Percentiles rank a stretch among this genome's conserved stretches.
phyloP scores from a whole-genome alignment of 352 stramenopile genomes.

The Globisporangium viniferum region DNA sequence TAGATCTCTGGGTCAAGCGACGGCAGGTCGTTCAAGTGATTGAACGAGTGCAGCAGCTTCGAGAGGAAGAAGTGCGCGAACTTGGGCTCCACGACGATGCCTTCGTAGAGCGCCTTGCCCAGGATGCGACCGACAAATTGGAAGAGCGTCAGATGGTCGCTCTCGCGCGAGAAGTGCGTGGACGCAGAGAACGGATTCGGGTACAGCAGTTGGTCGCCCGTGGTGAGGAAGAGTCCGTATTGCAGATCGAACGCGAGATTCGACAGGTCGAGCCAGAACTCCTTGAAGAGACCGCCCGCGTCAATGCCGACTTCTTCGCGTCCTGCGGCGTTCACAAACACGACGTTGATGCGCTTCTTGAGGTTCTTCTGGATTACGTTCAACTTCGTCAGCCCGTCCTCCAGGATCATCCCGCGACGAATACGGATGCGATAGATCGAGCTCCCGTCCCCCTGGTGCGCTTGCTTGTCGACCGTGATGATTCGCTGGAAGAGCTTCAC shows the following conservation, averaged over 20 bases:
- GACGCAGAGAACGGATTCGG: slow-evolving; percentile 90
- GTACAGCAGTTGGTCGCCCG: slow-evolving; percentile 86
- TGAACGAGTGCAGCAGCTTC: slow-evolving; percentile 84
- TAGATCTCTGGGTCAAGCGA: slow-evolving; percentile 94
- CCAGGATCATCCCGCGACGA: slow-evolving; percentile 65
- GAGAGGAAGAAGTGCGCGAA: slow-evolving; percentile 97
- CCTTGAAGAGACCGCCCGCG: slow-evolving; percentile 96
- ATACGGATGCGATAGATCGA: slow-evolving; percentile 65
- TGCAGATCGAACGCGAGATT: slow-evolving; percentile 91
- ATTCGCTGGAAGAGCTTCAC: slow-evolving; percentile 69
- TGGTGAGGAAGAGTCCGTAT: slow-evolving; percentile 86
- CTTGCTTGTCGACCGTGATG: slow-evolving; percentile 49
- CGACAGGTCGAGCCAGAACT: slow-evolving; percentile 92
- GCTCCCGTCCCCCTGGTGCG: slow-evolving; percentile 42
- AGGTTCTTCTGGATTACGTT: slow-evolving; percentile 82
- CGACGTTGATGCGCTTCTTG: slow-evolving; percentile 81
- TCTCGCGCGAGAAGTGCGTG: slow-evolving; percentile 68
- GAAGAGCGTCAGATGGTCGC: slow-evolving; percentile 91
- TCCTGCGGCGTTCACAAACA: slow-evolving; percentile 88
- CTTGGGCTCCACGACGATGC: slow-evolving; percentile 93
- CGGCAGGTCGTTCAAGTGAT: slow-evolving; percentile 85
- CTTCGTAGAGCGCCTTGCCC: slow-evolving; percentile 96
- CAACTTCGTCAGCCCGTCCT: slow-evolving; percentile 86
- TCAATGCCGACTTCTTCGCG: slow-evolving; percentile 95
- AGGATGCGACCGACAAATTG: slow-evolving; percentile 94